Conservation (phyloP, 768 basidiomycete genomes). For the Kwoniella botswanensis region DNA sequence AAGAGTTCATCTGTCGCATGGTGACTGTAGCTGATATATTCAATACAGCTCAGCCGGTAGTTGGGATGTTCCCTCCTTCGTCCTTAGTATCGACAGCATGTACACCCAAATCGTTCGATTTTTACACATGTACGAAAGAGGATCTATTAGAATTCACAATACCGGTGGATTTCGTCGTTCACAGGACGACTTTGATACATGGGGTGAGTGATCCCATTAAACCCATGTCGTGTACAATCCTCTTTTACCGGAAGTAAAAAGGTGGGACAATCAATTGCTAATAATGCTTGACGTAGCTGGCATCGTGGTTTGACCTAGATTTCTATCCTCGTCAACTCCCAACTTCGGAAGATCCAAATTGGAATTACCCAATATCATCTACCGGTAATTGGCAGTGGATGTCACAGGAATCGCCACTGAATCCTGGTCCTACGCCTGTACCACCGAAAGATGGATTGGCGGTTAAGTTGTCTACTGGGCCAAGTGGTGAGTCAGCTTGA, state of each 20-base stretch:
- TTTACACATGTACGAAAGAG: slow-evolving; percentile 47
- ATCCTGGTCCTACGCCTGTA: slow-evolving; percentile 48
- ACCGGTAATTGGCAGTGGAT: slow-evolving; percentile 41
- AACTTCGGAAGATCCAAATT: slow-evolving; percentile 33
- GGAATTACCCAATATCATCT: slow-evolving; percentile 43
- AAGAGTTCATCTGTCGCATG: neutral
- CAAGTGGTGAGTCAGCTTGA: slow-evolving; percentile 38
- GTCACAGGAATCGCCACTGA: slow-evolving; percentile 36
- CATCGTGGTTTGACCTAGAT: slow-evolving; percentile 57
- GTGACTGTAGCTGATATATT: neutral
- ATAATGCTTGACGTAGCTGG: slow-evolving; percentile 37
- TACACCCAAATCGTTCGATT: slow-evolving; percentile 54
- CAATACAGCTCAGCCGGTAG: slow-evolving; percentile 51
- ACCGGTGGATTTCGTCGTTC: slow-evolving; percentile 49
- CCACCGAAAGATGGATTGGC: slow-evolving; percentile 46
- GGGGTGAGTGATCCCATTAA: slow-evolving; percentile 40
- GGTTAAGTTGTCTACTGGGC: slow-evolving; percentile 53
- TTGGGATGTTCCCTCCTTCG: slow-evolving; percentile 54
- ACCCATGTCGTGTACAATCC: neutral
- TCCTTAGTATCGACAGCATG: slow-evolving; percentile 46
- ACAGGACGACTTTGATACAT: slow-evolving; percentile 48
- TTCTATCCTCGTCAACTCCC: slow-evolving; percentile 45
- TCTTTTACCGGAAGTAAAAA: too few relatives aligned
- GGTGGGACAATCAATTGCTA: neutral
- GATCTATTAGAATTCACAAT: slow-evolving; percentile 53